Evolutionary conservation across 352 stramenopile genomes (phyloP).

Genomic region (Globisporangium cystogenes): DNA sequence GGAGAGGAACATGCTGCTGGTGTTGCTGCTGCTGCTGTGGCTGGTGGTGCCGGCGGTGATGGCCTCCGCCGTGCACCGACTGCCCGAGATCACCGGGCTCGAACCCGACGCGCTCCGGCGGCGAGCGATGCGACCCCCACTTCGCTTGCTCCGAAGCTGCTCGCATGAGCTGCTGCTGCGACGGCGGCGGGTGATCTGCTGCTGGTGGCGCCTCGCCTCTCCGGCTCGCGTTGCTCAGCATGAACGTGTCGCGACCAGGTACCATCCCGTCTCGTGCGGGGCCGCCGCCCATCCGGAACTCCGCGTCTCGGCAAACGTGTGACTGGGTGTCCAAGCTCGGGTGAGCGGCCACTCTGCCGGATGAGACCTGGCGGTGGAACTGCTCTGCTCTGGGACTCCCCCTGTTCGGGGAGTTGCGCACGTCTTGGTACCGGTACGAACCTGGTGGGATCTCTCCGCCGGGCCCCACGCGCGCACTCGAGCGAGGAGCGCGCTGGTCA

Average conservation of each 20-base stretch:
- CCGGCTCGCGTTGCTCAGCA: conserved; percentile 46
- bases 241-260: conserved; percentile 27
- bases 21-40: conserved; percentile 1
- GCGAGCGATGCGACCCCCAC: neutral
- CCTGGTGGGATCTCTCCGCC: neutral
- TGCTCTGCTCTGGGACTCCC: conserved; percentile 3
- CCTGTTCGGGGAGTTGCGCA: neutral
- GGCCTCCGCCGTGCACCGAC: neutral
- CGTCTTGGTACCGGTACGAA: conserved; percentile 9
- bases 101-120: conserved; percentile 1
- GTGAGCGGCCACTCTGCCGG: neutral
- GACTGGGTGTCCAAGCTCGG: neutral
- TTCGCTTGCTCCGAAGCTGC: conserved; percentile 13
- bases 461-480: neutral
- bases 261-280: neutral
- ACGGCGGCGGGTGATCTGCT: neutral
- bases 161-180: neutral
- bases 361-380: conserved; percentile 2
- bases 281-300: neutral
- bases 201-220: conserved; percentile 8
- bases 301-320: neutral
- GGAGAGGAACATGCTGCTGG: conserved; percentile 1
- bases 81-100: conserved; percentile 2
- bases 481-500: neutral
- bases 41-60: conserved; percentile 1